Evolutionary conservation across 1,284 basidiomycete species (phyloP).

Genomic region (Agaricales sp.): DNA sequence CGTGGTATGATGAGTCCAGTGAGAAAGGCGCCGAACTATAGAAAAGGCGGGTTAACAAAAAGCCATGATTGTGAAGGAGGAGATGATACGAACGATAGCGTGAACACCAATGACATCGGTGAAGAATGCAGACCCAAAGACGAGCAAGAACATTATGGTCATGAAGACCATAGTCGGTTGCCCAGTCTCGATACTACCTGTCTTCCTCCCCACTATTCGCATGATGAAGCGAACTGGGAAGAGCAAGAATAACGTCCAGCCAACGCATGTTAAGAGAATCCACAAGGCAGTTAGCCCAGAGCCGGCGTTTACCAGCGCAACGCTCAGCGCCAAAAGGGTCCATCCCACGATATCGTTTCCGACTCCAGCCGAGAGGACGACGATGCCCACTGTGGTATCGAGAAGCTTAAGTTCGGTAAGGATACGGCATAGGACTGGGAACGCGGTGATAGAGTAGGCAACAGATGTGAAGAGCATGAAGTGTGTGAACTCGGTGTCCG

Average conservation of each 20-base stretch:
- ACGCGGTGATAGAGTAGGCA: conserved; percentile 88
- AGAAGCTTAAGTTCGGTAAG: conserved; percentile 75
- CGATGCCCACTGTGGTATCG: conserved; percentile 88
- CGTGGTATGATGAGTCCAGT: conserved; percentile 89
- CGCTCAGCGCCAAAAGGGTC: conserved; percentile 72
- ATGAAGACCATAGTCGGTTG: conserved; percentile 72
- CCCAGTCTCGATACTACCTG: conserved; percentile 72
- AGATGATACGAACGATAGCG: conserved; percentile 65
- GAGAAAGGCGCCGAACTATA: conserved; percentile 65
- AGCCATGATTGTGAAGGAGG: neutral
- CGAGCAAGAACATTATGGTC: conserved; percentile 66
- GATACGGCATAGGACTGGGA: conserved; percentile 89
- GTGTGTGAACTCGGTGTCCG: conserved; percentile 59
- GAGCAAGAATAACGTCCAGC: conserved; percentile 73
- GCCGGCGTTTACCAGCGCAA: conserved; percentile 83
- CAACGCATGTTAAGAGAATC: conserved; percentile 75
- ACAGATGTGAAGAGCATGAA: conserved; percentile 95
- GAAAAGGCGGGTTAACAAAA: conserved; percentile 16
- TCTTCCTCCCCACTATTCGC: conserved; percentile 64
- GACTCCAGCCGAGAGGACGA: conserved; percentile 89
- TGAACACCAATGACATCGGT: conserved; percentile 93
- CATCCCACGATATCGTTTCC: conserved; percentile 84
- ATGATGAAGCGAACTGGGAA: conserved; percentile 60
- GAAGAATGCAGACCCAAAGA: conserved; percentile 84
- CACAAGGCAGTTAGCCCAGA: conserved; percentile 70